Conservation (phyloP, 1,139 yeast genomes). For the Candida gigantensis region DNA sequence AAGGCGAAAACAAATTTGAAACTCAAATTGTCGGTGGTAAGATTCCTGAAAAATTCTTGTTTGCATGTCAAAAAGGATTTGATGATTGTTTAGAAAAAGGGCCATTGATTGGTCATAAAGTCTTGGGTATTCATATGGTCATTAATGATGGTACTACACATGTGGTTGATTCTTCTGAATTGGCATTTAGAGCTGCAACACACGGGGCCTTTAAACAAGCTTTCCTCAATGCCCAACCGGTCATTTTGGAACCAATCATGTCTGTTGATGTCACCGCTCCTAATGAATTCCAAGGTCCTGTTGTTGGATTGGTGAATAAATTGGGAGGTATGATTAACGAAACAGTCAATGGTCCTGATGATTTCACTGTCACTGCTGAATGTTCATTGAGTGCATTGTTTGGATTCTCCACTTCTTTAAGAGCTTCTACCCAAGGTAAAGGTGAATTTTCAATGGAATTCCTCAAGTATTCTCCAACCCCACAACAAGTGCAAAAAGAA, state of each 20-base stretch:
- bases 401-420: slow-evolving; percentile 91
- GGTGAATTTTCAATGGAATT: slow-evolving; percentile 97
- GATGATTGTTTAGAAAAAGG: slow-evolving; percentile 96
- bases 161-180: slow-evolving; percentile 94
- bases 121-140: slow-evolving; percentile 89
- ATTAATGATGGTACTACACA: slow-evolving; percentile 97
- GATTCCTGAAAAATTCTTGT: slow-evolving; percentile 90
- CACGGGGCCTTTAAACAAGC: slow-evolving; percentile 91
- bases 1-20: slow-evolving; percentile 70
- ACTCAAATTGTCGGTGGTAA: slow-evolving; percentile 95
- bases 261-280: slow-evolving; percentile 92
- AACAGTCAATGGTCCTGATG: slow-evolving; percentile 92
- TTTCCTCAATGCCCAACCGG: slow-evolving; percentile 80
- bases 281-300: slow-evolving; percentile 91
- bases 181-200: slow-evolving; percentile 92
- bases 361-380: slow-evolving; percentile 90
- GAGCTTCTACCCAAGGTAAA: slow-evolving; percentile 98
- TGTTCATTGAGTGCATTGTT: slow-evolving; percentile 94
- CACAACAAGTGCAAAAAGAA: slow-evolving; percentile 88
- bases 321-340: slow-evolving; percentile 90
- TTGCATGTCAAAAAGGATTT: slow-evolving; percentile 95
- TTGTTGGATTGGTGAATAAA: slow-evolving; percentile 89
- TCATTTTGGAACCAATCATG: slow-evolving; percentile 95
- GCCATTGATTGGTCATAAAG: slow-evolving; percentile 92
- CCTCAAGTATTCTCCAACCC: slow-evolving; percentile 86